These are phyloP conservation scores for Brassica rapa DNA, from an alignment of 345 rosid genomes.

Conservation along the genomic window DNA sequence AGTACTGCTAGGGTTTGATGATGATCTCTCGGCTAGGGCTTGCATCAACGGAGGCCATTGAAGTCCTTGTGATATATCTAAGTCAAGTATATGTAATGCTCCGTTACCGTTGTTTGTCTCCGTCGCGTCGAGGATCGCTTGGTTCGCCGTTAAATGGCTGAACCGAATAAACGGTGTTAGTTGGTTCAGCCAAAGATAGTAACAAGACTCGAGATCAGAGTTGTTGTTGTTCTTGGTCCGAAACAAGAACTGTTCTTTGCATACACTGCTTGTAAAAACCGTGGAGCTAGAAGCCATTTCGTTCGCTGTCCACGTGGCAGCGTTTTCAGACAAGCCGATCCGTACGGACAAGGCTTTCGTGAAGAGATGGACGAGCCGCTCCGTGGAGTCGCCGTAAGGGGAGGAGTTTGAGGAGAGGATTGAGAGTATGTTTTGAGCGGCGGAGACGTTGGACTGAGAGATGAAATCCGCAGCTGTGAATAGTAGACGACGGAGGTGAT, in stretches of 20 bases:
- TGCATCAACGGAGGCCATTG: slow-evolving; percentile 99
- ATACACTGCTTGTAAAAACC: slow-evolving; percentile 40
- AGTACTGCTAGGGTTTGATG: slow-evolving; percentile 35
- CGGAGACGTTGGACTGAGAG: slow-evolving; percentile 68
- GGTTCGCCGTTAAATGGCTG: slow-evolving; percentile 91
- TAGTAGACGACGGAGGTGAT: slow-evolving; percentile 72
- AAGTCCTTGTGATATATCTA: slow-evolving; percentile 95
- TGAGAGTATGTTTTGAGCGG: slow-evolving; percentile 68
- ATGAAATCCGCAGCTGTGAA: slow-evolving; percentile 67
- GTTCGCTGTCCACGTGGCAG: slow-evolving; percentile 27
- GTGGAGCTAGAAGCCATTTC: slow-evolving; percentile 32
- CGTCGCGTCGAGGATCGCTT: slow-evolving; percentile 82
- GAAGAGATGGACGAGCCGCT: slow-evolving; percentile 73
- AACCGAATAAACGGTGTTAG: slow-evolving; percentile 86
- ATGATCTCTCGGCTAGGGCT: slow-evolving; percentile 70
- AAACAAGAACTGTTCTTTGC: slow-evolving; percentile 43
- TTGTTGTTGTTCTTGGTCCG: slow-evolving; percentile 34
- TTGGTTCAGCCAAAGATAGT: slow-evolving; percentile 74
- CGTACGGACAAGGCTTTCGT: slow-evolving; percentile 75
- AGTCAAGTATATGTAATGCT: slow-evolving; percentile 74
- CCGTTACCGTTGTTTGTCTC: slow-evolving; percentile 48
- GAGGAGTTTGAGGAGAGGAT: slow-evolving; percentile 60
- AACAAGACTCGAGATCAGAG: slow-evolving; percentile 60
- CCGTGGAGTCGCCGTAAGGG: slow-evolving; percentile 78
- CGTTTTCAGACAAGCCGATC: slow-evolving; percentile 27